phyloP scores from a whole-genome alignment of 352 stramenopile genomes.

The Globisporangium middletonii region DNA sequence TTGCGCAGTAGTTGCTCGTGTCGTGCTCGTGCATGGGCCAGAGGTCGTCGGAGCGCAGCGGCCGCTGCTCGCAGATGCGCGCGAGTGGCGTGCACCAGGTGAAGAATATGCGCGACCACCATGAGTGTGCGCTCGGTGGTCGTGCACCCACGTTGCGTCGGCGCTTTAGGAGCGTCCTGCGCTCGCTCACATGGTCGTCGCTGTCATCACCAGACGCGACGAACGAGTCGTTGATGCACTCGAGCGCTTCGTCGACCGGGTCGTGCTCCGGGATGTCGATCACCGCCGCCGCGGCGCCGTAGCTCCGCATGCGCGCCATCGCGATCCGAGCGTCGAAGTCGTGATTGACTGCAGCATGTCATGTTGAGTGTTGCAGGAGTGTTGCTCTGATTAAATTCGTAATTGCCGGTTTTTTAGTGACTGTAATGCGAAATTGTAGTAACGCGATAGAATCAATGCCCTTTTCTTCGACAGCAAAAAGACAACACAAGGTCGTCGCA shows the following conservation, averaged over 20 bases:
- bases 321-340: no score
- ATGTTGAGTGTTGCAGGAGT: no score
- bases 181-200: background rate
- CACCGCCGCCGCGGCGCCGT: background rate
- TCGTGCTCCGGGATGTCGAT: slow-evolving; percentile 7
- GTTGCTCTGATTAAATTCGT: no score
- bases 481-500: no score
- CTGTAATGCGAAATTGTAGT: no score
- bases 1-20: slow-evolving; percentile 15
- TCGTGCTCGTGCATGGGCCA: slow-evolving; percentile 24
- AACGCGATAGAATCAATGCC: no score
- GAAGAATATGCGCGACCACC: slow-evolving; percentile 29
- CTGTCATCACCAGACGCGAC: no score
- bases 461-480: no score
- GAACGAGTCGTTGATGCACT: background rate
- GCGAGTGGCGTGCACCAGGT: slow-evolving; percentile 24
- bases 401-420: no score
- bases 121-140: slow-evolving; percentile 4
- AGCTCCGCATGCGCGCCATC: slow-evolving; percentile 4
- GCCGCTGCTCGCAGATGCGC: slow-evolving; percentile 16
- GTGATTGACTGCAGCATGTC: no score
- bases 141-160: background rate
- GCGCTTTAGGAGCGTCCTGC: slow-evolving; percentile 1
- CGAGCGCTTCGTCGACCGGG: background rate
- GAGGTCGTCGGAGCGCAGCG: slow-evolving; percentile 24